Conservation (phyloP, 2,329 filamentous ascomycete species). For the Zasmidium cellare region DNA sequence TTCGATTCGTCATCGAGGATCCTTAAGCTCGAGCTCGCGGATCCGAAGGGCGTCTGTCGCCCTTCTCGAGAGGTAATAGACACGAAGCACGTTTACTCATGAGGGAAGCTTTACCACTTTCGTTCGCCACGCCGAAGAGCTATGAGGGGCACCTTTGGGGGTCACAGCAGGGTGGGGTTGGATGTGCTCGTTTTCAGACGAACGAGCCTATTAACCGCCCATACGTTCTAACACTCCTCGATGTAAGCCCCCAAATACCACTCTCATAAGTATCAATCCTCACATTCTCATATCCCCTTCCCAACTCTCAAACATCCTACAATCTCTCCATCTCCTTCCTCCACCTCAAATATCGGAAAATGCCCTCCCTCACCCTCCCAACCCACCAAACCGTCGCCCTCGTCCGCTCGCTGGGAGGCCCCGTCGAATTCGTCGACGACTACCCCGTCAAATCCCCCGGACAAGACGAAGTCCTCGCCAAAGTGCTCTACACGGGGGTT, state of each 20-base stretch:
- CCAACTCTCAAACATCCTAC: no score
- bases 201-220: no score
- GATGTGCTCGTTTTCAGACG: no score
- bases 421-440: constrained; percentile 42
- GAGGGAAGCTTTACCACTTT: neutral
- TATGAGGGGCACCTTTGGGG: neutral
- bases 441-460: constrained; percentile 44
- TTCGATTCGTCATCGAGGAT: no score
- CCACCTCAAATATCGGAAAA: no score
- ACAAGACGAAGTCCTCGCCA: constrained; percentile 45
- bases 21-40: no score
- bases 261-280: no score
- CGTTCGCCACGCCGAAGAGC: neutral
- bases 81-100: neutral
- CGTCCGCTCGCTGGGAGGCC: constrained; percentile 42
- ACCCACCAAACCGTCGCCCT: constrained; percentile 42
- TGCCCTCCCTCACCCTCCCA: constrained; percentile 6
- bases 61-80: neutral
- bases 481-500: constrained; percentile 48
- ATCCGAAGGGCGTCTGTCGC: no score
- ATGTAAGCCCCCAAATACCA: neutral
- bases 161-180: neutral
- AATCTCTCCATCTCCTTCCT: no score
- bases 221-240: neutral
- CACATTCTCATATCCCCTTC: no score